phyloP scores from a whole-genome alignment of 371 early-diverging fungal genomes.

The Capniomyces stellatus region DNA sequence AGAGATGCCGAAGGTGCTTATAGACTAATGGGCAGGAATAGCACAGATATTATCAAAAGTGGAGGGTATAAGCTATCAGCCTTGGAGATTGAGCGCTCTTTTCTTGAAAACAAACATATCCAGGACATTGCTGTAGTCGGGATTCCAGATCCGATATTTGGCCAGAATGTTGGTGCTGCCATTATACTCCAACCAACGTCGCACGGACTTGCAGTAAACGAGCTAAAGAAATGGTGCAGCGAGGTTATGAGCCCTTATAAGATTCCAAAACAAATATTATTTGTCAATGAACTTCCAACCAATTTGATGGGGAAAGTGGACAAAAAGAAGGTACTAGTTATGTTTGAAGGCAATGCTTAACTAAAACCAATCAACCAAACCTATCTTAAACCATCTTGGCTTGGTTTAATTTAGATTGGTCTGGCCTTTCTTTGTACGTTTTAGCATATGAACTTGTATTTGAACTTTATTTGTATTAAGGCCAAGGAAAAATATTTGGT shows the following conservation, averaged over 20 bases:
- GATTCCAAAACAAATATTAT: constrained; percentile 34
- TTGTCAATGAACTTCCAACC: constrained; percentile 42
- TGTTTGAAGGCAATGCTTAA: too few relatives aligned
- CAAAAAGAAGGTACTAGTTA: constrained; percentile 44
- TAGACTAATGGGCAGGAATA: constrained; percentile 57
- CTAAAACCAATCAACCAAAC: too few relatives aligned
- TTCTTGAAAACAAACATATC: constrained; percentile 38
- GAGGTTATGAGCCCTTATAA: constrained; percentile 52
- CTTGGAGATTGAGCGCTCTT: constrained; percentile 60
- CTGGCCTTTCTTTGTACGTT: too few relatives aligned
- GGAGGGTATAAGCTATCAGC: constrained; percentile 79
- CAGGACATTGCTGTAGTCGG: constrained; percentile 61
- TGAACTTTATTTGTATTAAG: too few relatives aligned
- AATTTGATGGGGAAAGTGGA: constrained; percentile 83
- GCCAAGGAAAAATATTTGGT: too few relatives aligned
- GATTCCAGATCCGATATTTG: constrained; percentile 53
- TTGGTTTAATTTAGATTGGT: too few relatives aligned
- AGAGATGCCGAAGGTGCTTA: constrained; percentile 26
- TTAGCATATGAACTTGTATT: too few relatives aligned
- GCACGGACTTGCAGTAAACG: constrained; percentile 5
- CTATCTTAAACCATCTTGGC: too few relatives aligned
- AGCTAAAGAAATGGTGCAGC: constrained; percentile 32
- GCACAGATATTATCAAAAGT: constrained; percentile 72
- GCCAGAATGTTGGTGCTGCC: constrained; percentile 52
- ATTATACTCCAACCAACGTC: constrained; percentile 24